Conservation (phyloP, 768 basidiomycete species). For the Auricularia auricula-judae region DNA sequence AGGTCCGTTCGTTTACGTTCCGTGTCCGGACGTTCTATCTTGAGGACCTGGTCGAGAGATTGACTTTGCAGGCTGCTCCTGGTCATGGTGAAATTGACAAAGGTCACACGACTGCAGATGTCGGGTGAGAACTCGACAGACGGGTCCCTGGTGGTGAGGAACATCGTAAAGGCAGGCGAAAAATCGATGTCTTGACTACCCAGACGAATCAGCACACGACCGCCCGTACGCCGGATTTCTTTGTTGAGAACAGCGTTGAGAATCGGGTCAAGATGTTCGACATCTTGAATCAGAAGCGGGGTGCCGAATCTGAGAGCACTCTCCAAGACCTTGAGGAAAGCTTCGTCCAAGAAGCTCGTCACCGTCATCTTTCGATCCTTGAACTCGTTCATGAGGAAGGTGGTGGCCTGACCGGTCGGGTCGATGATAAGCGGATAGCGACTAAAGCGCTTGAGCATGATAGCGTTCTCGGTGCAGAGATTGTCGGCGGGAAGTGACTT, state of each 20-base stretch:
- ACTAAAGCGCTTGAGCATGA: conserved; percentile 97
- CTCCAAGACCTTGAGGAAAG: conserved; percentile 96
- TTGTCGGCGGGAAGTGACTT: conserved; percentile 94
- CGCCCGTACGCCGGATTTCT: conserved; percentile 91
- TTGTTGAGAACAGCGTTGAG: conserved; percentile 95
- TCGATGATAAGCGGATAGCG: conserved; percentile 97
- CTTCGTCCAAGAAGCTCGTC: conserved; percentile 96
- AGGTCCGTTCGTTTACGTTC: conserved; percentile 92
- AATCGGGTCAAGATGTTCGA: conserved; percentile 95
- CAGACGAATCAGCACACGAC: conserved; percentile 91
- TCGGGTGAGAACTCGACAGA: conserved; percentile 97
- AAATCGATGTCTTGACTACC: conserved; percentile 99
- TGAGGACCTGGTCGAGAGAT: conserved; percentile 92
- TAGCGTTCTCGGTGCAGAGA: conserved; percentile 96
- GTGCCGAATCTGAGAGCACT: conserved; percentile 98
- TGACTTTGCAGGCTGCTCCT: conserved; percentile 97
- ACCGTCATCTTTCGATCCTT: conserved; percentile 94
- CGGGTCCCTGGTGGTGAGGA: conserved; percentile 93
- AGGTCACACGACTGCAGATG: conserved; percentile 93
- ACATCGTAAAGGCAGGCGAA: conserved; percentile 99
- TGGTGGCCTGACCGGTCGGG: conserved; percentile 93
- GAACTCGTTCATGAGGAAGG: conserved; percentile 90
- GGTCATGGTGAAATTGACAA: conserved; percentile 98
- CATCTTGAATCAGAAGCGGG: conserved; percentile 93
- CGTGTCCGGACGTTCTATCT: conserved; percentile 93